phyloP scores from a whole-genome alignment of 129 eudicot species.

The Flaveria trinervia region DNA sequence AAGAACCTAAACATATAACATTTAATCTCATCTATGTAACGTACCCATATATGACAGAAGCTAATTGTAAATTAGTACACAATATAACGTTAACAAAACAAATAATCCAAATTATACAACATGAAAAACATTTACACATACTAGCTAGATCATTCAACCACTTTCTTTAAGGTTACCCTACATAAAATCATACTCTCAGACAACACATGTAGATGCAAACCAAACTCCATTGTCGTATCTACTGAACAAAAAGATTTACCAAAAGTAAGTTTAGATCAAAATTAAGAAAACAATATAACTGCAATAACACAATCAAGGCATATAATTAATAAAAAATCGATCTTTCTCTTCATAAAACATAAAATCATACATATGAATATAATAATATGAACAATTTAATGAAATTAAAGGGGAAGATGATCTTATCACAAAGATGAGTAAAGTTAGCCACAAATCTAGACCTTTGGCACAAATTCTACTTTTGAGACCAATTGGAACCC shows the following conservation, averaged over 20 bases:
- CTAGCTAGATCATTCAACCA: neutral
- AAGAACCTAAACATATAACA: neutral
- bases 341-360: slow-evolving; percentile 16
- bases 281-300: slow-evolving; percentile 24
- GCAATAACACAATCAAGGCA: slow-evolving; percentile 1
- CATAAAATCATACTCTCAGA: slow-evolving; percentile 36
- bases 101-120: slow-evolving; percentile 1
- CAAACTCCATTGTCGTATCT: slow-evolving; percentile 11
- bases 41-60: slow-evolving; percentile 8
- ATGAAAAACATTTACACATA: neutral
- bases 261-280: slow-evolving; percentile 20
- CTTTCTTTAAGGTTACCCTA: slow-evolving; percentile 34
- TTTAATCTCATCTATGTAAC: neutral
- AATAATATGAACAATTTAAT: neutral
- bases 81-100: neutral
- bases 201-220: slow-evolving; percentile 33
- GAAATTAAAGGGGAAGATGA: neutral
- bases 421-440: slow-evolving; percentile 24
- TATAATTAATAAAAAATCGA: neutral
- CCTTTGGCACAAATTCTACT: slow-evolving; percentile 27
- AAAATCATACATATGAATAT: slow-evolving; percentile 22
- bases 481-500: slow-evolving; percentile 32
- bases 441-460: slow-evolving; percentile 12
- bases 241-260: slow-evolving; percentile 13
- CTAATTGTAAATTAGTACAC: neutral